Base-by-base conservation (phyloP, 176 grass and related monocot genomes). In the Carex parvula region DNA sequence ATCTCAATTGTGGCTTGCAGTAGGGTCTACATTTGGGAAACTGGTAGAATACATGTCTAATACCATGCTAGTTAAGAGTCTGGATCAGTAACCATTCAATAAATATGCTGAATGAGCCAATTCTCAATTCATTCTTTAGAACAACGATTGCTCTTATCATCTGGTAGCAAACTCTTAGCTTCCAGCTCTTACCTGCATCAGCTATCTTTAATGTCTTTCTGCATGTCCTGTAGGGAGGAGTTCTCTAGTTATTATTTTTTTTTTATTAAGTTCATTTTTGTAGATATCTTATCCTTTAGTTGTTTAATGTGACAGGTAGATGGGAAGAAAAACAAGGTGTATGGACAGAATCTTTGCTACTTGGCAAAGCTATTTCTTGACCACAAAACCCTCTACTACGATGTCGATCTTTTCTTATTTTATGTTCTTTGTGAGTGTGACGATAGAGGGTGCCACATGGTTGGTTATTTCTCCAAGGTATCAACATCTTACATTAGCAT, bases 401-500 rank as follows among this genome's bases (percentile, higher is more conserved):
- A 96, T 18, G 97, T 99, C 50, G 93, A 99, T 88, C 83, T 99
- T 32, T 99, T 99, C 63, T 90, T 99, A 62, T 99, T 99, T 77
- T 99, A 99, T 88, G 84, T 99, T 64, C 93, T 96, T 14, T 99
- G 97, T 64, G 97, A 99, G 86, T 99, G 97, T 89, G 97, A 99
- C 84, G 97, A 99, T 74, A 91, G 97, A 68, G 97, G 97, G 42
- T 99, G 97, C 77, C 97, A 99, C 88, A 99, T 99, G 91, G 97
- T 99, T 61, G 97, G 97, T 58, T 99, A 99, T 81, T 99, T 99
- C 81, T 99, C 97, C 37, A 99, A 99, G 94, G 94, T 97, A 89
- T 85, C 74, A 42, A 48, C 63, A 24, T 16, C 30, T 81, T 33
- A 42, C 79, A 14, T 32, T 81, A 41, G 17, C 79, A 6, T 26